These are phyloP conservation scores for Handroanthus guayacan DNA, from an alignment of 257 asterid species.

Conservation along the genomic window DNA sequence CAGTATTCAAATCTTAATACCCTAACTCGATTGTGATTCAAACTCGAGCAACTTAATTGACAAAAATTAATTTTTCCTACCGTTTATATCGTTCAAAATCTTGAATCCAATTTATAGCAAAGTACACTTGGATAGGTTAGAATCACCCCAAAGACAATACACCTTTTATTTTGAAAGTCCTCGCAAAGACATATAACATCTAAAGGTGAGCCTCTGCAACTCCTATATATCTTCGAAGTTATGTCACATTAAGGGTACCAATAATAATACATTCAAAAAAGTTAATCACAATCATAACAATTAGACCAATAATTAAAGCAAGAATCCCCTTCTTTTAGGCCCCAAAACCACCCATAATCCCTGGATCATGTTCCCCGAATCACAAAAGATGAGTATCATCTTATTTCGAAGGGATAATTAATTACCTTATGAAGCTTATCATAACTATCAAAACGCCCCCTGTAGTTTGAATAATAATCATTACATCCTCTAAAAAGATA, in stretches of 20 bases:
- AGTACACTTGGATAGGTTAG: too few species aligned
- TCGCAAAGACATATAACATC: background rate
- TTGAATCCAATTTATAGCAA: background rate
- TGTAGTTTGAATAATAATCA: too few species aligned
- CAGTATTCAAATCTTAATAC: too few species aligned
- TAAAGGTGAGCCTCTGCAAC: background rate
- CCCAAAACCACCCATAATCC: conserved; percentile 19
- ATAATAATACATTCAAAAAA: background rate
- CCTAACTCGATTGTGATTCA: too few species aligned
- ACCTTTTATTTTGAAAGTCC: background rate
- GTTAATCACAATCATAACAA: conserved; percentile 4
- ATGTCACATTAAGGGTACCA: background rate
- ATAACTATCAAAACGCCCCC: too few species aligned
- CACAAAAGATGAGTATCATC: background rate
- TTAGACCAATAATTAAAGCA: conserved; percentile 15
- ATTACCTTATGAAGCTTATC: too few species aligned
- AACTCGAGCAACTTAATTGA: too few species aligned
- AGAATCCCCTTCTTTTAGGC: background rate
- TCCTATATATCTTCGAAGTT: background rate
- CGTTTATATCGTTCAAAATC: background rate
- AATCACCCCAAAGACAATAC: background rate
- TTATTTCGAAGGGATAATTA: too few species aligned
- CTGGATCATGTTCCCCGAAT: conserved; percentile 45
- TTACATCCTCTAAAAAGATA: too few species aligned
- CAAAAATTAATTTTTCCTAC: too few species aligned